Evolutionary conservation across 805 yeast genomes (phyloP), one percentile per base, ranked within the genome.

Genomic region (Metschnikowia lochheadii): DNA sequence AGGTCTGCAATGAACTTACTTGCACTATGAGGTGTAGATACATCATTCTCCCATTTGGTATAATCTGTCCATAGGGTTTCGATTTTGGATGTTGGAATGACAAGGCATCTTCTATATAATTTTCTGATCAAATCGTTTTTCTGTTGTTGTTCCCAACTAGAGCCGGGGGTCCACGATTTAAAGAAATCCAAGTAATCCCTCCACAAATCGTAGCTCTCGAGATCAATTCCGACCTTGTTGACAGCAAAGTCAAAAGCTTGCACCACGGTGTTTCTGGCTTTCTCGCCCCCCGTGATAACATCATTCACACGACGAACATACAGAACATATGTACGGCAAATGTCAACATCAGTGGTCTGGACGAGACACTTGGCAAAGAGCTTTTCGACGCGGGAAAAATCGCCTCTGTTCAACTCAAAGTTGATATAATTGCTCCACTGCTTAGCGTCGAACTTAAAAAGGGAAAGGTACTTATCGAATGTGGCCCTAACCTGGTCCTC

Each of bases 161-260:
- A 82, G 15, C 81, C 76, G 2, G 96, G 91, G 44, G 82, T 82
- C 92, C 94, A 87, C 33, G 79, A 72, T 56, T 82, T 84, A 54
- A 90, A 76, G 60, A 89, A 90, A 8, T 78, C 83, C n/a, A 94
- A 63, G 63, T 89, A 94, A 58, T 87, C 94, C 44, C 77, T 74
- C 96, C 97, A 92, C 39, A 94, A 68, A 2, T 73, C 73, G 32
- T 86, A 84, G 17, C 91, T 79, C 34, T 79, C 74, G 5, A 85
- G 79, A 64, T 94, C 98, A 32, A 81, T 68, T 0, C 97, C 97
- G 46, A 91, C 88, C 52, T 83, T 80, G 29, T 78, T 82, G 17
- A 87, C 72, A 1, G 95, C 96, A 63, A 87, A 81, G 53, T 90
- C 95, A 64, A 84, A 92, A 0, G 97, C 96, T 62, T 83, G 85